Percentiles rank a stretch among this genome's conserved stretches.
Evolutionary conservation across 169 alveolate genomes (phyloP).

Genomic region (Cryptosporidium xiaoi): DNA sequence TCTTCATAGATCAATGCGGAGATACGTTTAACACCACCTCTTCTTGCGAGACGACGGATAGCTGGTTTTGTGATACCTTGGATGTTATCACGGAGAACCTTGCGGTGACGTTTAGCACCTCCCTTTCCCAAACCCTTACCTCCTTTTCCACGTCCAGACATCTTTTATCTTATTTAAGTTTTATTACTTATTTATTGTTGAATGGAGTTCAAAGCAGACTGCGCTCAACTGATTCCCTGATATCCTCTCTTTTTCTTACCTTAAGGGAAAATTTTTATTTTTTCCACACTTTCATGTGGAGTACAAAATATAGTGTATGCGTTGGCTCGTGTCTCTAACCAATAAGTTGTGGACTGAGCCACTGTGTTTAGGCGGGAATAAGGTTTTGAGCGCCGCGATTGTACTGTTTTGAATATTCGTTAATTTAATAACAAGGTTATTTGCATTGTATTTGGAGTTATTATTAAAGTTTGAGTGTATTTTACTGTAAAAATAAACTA

Average conservation of each 20-base stretch:
- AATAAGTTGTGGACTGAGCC: constrained; percentile 47
- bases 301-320: constrained; percentile 5
- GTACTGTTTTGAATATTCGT: too few species aligned
- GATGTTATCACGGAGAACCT: constrained; percentile 95
- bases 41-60: constrained; percentile 99
- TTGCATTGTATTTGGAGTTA: too few species aligned
- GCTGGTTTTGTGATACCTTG: constrained; percentile 99
- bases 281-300: constrained; percentile 76
- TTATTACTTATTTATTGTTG: constrained; percentile 35
- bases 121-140: constrained; percentile 99
- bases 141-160: constrained; percentile 97
- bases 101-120: constrained; percentile 98
- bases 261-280: constrained; percentile 55
- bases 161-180: constrained; percentile 76
- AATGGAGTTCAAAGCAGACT: constrained; percentile 74
- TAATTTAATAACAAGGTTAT: too few species aligned
- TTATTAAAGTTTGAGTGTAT: too few species aligned
- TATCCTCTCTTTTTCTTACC: background rate
- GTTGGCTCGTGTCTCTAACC: constrained; percentile 30
- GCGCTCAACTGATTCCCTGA: constrained; percentile 68
- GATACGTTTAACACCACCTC: constrained; percentile 99
- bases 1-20: constrained; percentile 98
- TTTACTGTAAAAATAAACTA: too few species aligned
- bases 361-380: constrained; percentile 13
- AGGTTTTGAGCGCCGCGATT: background rate